Conservation (phyloP, 2,329 filamentous ascomycete species). For the Atkinsonella texensis region DNA sequence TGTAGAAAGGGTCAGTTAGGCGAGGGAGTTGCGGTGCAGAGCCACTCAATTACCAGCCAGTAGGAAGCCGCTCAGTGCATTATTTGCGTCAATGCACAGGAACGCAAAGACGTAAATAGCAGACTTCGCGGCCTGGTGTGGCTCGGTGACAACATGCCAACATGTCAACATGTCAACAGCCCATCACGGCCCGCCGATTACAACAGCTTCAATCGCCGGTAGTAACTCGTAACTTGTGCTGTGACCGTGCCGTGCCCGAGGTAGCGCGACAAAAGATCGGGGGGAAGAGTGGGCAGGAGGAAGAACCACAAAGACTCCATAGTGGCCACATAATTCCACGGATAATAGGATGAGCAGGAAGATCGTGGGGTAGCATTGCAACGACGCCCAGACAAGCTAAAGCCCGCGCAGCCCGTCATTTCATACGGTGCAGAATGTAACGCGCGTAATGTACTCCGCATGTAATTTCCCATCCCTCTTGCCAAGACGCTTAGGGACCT, state of each 20-base stretch:
- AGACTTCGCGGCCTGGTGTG: too few relatives aligned
- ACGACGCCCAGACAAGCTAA: not conserved
- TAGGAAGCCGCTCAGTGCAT: not conserved
- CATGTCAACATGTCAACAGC: slow-evolving; percentile 6
- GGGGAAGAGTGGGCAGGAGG: not conserved
- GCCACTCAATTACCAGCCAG: not conserved
- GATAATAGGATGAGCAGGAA: not conserved
- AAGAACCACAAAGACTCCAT: not conserved
- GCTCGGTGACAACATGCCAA: not conserved
- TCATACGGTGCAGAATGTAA: too few relatives aligned
- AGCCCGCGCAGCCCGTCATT: not conserved
- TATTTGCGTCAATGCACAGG: not conserved
- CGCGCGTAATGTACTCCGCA: too few relatives aligned
- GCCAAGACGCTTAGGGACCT: too few relatives aligned
- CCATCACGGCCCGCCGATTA: slow-evolving; percentile 4
- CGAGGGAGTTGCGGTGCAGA: slow-evolving; percentile 4
- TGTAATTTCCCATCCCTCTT: too few relatives aligned
- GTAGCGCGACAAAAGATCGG: not conserved
- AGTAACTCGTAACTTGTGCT: not conserved
- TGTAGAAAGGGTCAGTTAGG: slow-evolving; percentile 2
- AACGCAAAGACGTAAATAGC: not conserved
- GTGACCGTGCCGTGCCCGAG: not conserved
- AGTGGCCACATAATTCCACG: not conserved
- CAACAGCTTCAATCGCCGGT: not conserved
- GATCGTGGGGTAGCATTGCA: slow-evolving; percentile 1